Percentiles rank a stretch among this genome's conserved stretches.
These are phyloP conservation scores for Cystoderma amianthinum DNA, from an alignment of 768 basidiomycete genomes.

Conservation along the genomic window DNA sequence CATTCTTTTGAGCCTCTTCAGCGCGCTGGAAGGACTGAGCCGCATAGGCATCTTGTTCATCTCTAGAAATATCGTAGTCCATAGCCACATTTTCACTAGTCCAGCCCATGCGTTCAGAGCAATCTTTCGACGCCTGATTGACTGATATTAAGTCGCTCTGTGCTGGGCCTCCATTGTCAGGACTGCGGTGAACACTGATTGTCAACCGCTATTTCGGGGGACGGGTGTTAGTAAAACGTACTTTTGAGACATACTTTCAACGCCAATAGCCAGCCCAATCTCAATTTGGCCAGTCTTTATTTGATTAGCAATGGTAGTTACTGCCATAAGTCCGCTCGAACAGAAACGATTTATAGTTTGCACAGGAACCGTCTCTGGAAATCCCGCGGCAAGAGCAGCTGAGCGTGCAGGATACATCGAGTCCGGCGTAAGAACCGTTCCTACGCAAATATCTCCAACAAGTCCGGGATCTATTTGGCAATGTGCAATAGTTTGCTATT, in stretches of 20 bases:
- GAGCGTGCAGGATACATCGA: constrained; percentile 66
- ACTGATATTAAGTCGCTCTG: constrained; percentile 56
- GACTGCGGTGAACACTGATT: too few species aligned
- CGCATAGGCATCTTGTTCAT: constrained; percentile 71
- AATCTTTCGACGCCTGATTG: constrained; percentile 52
- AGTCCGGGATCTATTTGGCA: constrained; percentile 56
- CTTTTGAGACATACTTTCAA: constrained; percentile 83
- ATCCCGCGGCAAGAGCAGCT: constrained; percentile 74
- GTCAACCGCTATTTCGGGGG: constrained; percentile 6
- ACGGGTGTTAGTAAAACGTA: constrained; percentile 20
- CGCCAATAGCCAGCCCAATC: constrained; percentile 74
- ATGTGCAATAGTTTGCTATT: constrained; percentile 50
- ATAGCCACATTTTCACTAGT: constrained; percentile 81
- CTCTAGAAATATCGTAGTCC: constrained; percentile 65
- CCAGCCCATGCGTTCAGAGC: constrained; percentile 79
- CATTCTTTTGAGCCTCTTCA: constrained; percentile 62
- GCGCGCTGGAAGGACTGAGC: constrained; percentile 75
- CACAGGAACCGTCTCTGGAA: constrained; percentile 70
- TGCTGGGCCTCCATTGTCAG: constrained; percentile 53
- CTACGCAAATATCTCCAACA: constrained; percentile 76
- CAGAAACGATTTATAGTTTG: constrained; percentile 78
- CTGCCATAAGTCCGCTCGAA: constrained; percentile 82
- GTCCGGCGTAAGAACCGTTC: constrained; percentile 62
- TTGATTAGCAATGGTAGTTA: constrained; percentile 70
- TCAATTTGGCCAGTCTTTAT: constrained; percentile 75